Evolutionary conservation across 1,284 basidiomycete genomes (phyloP).

Genomic region (Athelia sp.): DNA sequence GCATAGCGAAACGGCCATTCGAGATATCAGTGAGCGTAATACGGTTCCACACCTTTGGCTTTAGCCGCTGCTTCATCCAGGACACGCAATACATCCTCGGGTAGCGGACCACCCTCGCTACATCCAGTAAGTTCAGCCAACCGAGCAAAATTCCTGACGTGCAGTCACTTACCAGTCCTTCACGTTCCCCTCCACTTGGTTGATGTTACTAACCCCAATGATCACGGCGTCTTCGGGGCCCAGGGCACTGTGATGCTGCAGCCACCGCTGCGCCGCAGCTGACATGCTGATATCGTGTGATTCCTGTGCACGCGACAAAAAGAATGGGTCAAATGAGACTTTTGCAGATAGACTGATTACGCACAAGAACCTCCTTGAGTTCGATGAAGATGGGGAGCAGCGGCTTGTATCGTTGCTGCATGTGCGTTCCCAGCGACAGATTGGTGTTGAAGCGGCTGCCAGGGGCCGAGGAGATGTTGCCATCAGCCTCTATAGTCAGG

Average conservation of each 20-base stretch:
- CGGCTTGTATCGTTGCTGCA: conserved; percentile 14
- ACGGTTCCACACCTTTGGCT: background rate
- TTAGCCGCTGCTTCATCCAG: conserved; percentile 20
- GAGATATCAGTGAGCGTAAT: background rate
- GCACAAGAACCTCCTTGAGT: conserved; percentile 11
- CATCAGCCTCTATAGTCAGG: background rate
- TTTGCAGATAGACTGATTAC: background rate
- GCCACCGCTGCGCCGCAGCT: conserved; percentile 22
- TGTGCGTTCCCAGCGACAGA: conserved; percentile 13
- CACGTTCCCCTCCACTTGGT: conserved; percentile 18
- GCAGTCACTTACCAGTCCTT: conserved; percentile 8
- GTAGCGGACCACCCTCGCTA: conserved; percentile 22
- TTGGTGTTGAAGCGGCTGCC: conserved; percentile 15
- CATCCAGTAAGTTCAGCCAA: background rate
- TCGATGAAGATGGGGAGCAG: conserved; percentile 6
- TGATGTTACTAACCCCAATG: conserved; percentile 21
- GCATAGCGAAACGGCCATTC: too few species aligned
- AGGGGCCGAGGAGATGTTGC: background rate
- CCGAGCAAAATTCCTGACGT: background rate
- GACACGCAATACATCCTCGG: conserved; percentile 13
- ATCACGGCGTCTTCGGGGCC: conserved; percentile 21
- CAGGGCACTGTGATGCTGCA: conserved; percentile 26
- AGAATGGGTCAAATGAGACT: background rate
- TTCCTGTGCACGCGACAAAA: conserved; percentile 6
- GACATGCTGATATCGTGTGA: conserved; percentile 8